These are phyloP conservation scores for Heterobasidion annosum DNA, from an alignment of 1,284 basidiomycete species.

Conservation along the genomic window DNA sequence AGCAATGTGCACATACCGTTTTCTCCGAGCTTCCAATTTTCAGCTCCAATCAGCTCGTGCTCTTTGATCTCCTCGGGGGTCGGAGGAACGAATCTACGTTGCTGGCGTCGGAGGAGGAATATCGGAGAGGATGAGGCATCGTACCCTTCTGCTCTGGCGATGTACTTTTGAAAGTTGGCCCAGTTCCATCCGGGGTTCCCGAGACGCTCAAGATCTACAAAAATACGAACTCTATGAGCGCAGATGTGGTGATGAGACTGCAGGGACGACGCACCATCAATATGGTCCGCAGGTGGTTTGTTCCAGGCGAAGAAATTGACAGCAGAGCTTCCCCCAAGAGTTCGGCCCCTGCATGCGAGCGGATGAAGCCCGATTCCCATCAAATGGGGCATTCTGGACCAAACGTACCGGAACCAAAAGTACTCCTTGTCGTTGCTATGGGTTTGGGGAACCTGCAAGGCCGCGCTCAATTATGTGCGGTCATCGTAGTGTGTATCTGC, in stretches of 20 bases:
- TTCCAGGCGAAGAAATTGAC: constrained; percentile 16
- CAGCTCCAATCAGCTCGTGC: background rate
- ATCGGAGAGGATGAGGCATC: background rate
- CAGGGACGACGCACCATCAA: constrained; percentile 11
- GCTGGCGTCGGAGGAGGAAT: background rate
- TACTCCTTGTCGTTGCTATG: constrained; percentile 6
- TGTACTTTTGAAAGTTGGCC: background rate
- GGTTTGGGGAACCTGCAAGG: constrained; percentile 11
- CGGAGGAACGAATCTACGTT: background rate
- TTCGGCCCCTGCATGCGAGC: constrained; percentile 13
- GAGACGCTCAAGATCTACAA: constrained; percentile 1
- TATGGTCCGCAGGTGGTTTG: constrained; percentile 17
- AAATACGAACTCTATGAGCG: background rate
- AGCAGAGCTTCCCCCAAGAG: constrained; percentile 21
- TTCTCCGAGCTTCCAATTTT: background rate
- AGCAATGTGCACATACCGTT: background rate
- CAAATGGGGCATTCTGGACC: background rate
- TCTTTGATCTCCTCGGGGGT: background rate
- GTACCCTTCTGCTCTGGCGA: background rate
- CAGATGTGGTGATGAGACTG: background rate
- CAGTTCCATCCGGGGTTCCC: constrained; percentile 4
- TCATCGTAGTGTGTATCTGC: background rate
- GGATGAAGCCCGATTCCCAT: background rate
- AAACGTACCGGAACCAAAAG: constrained; percentile 12
- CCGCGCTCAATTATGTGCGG: background rate